phyloP scores from a whole-genome alignment of 2,329 filamentous ascomycete genomes.

The Aspergillus sp. region DNA sequence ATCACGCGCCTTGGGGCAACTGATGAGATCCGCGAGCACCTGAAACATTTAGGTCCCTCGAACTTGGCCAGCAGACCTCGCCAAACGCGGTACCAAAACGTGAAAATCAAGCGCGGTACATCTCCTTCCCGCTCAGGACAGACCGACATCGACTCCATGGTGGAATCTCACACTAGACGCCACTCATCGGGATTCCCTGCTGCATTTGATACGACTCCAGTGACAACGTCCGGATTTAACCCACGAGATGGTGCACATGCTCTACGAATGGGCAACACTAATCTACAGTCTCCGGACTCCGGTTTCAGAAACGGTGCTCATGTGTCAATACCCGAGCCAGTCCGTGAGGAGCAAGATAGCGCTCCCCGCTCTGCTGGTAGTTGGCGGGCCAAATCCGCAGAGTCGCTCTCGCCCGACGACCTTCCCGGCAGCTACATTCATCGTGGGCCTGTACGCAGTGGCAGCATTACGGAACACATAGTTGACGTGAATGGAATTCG shows the following conservation, averaged over 20 bases:
- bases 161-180: conserved; percentile 37
- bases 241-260: conserved; percentile 70
- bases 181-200: conserved; percentile 14
- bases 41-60: conserved; percentile 67
- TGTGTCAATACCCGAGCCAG: conserved; percentile 38
- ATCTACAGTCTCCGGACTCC: conserved; percentile 24
- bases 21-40: conserved; percentile 61
- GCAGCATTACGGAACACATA: conserved; percentile 79
- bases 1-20: conserved; percentile 56
- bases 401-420: conserved; percentile 21
- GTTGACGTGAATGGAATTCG: conserved; percentile 73
- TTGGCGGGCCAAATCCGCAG: conserved; percentile 27
- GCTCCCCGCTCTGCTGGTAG: conserved; percentile 27
- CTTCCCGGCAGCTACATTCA: conserved; percentile 39
- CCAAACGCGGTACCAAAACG: conserved; percentile 63
- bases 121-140: conserved; percentile 40
- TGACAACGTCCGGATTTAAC: conserved; percentile 58
- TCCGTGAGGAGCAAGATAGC: conserved; percentile 38
- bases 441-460: conserved; percentile 65
- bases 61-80: conserved; percentile 65
- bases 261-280: conserved; percentile 57
- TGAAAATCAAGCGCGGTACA: conserved; percentile 67
- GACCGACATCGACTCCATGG: conserved; percentile 44
- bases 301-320: conserved; percentile 32
- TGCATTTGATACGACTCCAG: conserved; percentile 35